Conservation (phyloP, 2,329 filamentous ascomycete species). For the Colletotrichum filicis region DNA sequence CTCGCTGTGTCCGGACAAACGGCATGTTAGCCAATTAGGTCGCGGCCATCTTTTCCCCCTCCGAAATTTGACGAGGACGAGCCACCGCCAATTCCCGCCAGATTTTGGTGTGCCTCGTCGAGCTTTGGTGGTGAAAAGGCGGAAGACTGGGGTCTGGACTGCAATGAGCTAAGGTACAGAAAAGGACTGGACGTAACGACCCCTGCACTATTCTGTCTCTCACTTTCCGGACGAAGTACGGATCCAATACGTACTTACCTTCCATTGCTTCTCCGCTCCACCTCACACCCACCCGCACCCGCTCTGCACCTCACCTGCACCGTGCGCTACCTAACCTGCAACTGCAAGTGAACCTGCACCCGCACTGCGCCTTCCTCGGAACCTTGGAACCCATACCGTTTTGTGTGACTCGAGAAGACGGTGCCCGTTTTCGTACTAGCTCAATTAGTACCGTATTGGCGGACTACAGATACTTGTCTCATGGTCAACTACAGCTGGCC, state of each 20-base stretch:
- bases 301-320: neutral
- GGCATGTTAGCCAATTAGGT: neutral
- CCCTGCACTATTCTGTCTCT: neutral
- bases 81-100: conserved; percentile 18
- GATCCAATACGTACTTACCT: neutral
- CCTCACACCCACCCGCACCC: neutral
- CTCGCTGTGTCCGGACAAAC: neutral
- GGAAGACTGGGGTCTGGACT: conserved; percentile 7
- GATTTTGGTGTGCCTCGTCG: conserved; percentile 9
- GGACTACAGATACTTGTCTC: neutral
- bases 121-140: conserved; percentile 31
- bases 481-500: neutral
- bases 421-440: neutral
- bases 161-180: neutral
- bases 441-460: neutral
- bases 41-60: neutral
- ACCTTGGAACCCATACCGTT: neutral
- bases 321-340: too few relatives aligned
- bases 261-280: neutral
- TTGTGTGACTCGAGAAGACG: conserved; percentile 10
- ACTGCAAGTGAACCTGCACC: neutral
- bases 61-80: neutral
- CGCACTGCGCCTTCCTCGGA: neutral
- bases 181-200: neutral
- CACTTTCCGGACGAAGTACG: neutral